Percentiles rank a stretch among this genome's conserved stretches.
phyloP scores from a whole-genome alignment of 345 rosid species.

The Euphorbia lathyris region DNA sequence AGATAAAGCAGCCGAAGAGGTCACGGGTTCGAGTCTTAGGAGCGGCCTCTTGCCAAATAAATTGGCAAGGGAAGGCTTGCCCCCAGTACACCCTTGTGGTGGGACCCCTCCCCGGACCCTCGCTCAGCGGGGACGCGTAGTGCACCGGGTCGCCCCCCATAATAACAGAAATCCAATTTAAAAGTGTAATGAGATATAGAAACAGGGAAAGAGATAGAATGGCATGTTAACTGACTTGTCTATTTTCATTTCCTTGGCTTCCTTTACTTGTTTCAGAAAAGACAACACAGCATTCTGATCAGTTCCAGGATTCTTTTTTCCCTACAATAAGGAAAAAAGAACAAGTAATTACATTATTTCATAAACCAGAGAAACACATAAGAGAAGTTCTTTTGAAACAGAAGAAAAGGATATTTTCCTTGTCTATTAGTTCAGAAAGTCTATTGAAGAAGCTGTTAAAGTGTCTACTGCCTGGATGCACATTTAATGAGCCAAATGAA shows the following conservation, averaged over 20 bases:
- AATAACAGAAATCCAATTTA: neutral
- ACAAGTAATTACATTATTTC: neutral
- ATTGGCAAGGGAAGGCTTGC: too few relatives aligned
- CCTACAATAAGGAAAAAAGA: constrained; percentile 42
- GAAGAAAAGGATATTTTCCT: neutral
- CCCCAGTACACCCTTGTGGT: too few relatives aligned
- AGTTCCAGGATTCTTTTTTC: constrained; percentile 90
- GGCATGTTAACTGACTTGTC: constrained; percentile 54
- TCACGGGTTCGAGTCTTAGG: too few relatives aligned
- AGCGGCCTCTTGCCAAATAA: too few relatives aligned
- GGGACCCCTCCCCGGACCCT: too few relatives aligned
- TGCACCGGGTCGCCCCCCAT: too few relatives aligned
- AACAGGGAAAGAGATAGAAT: neutral
- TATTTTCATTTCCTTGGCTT: constrained; percentile 84
- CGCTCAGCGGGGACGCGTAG: too few relatives aligned
- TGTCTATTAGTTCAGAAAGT: neutral
- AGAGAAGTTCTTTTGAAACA: too few relatives aligned
- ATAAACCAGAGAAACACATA: neutral
- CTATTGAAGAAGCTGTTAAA: neutral
- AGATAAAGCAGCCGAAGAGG: neutral
- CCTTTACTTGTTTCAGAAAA: constrained; percentile 54
- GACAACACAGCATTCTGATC: constrained; percentile 53
- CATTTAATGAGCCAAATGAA: neutral
- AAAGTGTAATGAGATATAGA: too few relatives aligned
- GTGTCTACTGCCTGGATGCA: neutral